Evolutionary conservation across 805 yeast species (phyloP).

Genomic region (Barnettozyma wickerhamii): DNA sequence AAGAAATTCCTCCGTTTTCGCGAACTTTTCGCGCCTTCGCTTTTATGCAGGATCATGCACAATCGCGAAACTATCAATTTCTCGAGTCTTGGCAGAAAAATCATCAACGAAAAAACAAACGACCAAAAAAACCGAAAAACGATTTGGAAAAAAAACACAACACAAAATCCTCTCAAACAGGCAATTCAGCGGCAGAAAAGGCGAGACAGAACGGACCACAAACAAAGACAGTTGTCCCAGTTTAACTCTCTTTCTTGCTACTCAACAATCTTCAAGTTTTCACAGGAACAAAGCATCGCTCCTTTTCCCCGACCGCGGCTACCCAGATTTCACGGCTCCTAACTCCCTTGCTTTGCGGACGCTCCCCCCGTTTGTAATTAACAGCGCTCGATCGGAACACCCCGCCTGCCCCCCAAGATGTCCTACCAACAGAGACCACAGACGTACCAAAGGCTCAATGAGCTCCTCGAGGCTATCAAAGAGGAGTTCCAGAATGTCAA

Average conservation of each 20-base stretch:
- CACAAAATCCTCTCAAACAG: background rate
- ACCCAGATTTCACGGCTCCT: background rate
- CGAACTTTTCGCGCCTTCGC: background rate
- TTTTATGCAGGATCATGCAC: slow-evolving; percentile 3
- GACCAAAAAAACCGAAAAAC: slow-evolving; percentile 1
- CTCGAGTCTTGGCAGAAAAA: slow-evolving; percentile 9
- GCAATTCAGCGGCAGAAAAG: background rate
- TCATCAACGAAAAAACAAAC: slow-evolving; percentile 6
- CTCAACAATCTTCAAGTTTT: too few species aligned
- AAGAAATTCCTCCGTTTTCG: slow-evolving; percentile 3
- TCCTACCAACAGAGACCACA: slow-evolving; percentile 29
- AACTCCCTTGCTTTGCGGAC: background rate
- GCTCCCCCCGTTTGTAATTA: background rate
- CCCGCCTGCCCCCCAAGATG: slow-evolving; percentile 13
- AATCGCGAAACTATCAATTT: background rate
- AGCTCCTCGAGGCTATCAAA: slow-evolving; percentile 85
- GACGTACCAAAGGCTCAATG: slow-evolving; percentile 47
- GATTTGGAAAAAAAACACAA: too few species aligned
- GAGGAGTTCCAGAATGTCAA: slow-evolving; percentile 84
- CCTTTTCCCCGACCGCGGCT: background rate
- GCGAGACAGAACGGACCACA: too few species aligned
- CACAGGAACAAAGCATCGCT: too few species aligned
- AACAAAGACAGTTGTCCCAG: too few species aligned
- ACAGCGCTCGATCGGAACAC: too few species aligned
- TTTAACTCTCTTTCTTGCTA: too few species aligned